These are phyloP conservation scores for Clavulina sp. DNA, from an alignment of 768 basidiomycete species.

Conservation along the genomic window DNA sequence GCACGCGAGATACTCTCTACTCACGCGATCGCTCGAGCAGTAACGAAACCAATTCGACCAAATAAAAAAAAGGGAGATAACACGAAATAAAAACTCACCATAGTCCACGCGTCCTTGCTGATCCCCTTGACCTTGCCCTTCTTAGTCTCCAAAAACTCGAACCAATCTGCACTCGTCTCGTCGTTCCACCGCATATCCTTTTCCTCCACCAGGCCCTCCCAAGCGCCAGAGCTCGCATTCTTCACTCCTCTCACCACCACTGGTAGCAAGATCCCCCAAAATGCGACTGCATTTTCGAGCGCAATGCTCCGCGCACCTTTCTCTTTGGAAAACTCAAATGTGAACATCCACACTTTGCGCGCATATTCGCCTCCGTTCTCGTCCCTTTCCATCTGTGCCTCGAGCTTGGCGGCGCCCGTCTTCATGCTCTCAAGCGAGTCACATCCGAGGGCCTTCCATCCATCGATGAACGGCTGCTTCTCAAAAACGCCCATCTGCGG, in stretches of 20 bases:
- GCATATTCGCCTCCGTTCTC: slow-evolving; percentile 53
- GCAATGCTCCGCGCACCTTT: slow-evolving; percentile 68
- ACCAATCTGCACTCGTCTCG: slow-evolving; percentile 55
- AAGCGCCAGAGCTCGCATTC: too few species aligned
- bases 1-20: too few species aligned
- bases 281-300: slow-evolving; percentile 48
- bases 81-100: slow-evolving; percentile 33
- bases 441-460: slow-evolving; percentile 59
- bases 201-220: slow-evolving; percentile 28
- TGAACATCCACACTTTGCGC: slow-evolving; percentile 56
- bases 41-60: too few species aligned
- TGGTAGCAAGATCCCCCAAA: slow-evolving; percentile 63
- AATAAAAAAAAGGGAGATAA: background rate
- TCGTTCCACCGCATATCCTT: slow-evolving; percentile 54
- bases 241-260: slow-evolving; percentile 49
- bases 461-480: slow-evolving; percentile 55
- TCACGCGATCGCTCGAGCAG: too few species aligned
- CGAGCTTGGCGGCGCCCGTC: slow-evolving; percentile 33
- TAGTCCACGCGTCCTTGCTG: slow-evolving; percentile 78
- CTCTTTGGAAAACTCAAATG: slow-evolving; percentile 60
- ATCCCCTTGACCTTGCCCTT: slow-evolving; percentile 56
- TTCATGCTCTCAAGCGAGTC: slow-evolving; percentile 52
- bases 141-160: slow-evolving; percentile 50
- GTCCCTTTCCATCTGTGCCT: slow-evolving; percentile 41
- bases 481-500: slow-evolving; percentile 57